phyloP scores from a whole-genome alignment of 495 filamentous ascomycete species.

The Aspergillus cavernicola region DNA sequence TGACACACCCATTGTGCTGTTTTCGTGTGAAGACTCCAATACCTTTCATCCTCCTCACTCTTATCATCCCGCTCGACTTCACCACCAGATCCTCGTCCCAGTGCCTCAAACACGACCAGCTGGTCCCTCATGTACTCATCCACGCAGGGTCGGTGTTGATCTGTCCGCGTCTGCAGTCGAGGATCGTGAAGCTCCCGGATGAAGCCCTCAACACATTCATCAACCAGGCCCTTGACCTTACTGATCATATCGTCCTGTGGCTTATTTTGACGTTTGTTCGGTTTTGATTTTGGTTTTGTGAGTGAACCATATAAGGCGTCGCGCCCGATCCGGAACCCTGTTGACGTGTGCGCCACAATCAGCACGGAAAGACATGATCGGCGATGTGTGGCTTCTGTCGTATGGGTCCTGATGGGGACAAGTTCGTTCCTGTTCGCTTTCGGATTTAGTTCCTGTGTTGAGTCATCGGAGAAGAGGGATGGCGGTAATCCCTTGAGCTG shows the following conservation, averaged over 20 bases:
- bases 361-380: conserved; percentile 65
- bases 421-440: background rate
- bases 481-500: conserved; percentile 9
- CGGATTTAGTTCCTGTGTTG: background rate
- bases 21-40: conserved; percentile 62
- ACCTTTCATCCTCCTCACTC: conserved; percentile 32
- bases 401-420: conserved; percentile 44
- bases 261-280: background rate
- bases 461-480: background rate
- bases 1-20: conserved; percentile 74
- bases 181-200: conserved; percentile 49
- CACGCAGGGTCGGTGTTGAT: conserved; percentile 36
- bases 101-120: conserved; percentile 73
- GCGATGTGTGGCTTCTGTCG: conserved; percentile 54
- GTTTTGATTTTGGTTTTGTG: background rate
- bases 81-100: conserved; percentile 34
- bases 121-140: conserved; percentile 78
- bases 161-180: background rate
- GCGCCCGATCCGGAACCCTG: conserved; percentile 58
- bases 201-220: conserved; percentile 54
- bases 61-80: background rate
- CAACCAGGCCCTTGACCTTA: conserved; percentile 36
- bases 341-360: conserved; percentile 64
- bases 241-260: conserved; percentile 21
- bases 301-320: conserved; percentile 51